Evolutionary conservation across 2,329 filamentous ascomycete species (phyloP), one percentile per base, ranked within the genome.

Genomic region (Claviceps pusilla): DNA sequence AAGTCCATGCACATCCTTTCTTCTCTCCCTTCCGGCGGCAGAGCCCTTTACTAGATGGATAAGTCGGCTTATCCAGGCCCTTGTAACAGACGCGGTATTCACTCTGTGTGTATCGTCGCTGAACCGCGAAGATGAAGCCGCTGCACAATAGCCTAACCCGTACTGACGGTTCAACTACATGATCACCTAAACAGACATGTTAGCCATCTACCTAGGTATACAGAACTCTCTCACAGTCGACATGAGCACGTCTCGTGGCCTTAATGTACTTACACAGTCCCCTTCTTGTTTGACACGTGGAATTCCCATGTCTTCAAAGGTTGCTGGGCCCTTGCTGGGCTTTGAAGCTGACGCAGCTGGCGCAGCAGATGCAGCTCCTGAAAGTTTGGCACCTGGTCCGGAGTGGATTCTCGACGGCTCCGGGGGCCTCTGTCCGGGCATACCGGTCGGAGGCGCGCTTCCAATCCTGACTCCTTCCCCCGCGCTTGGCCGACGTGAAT

Each of bases 281-380:
- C 80, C 80, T n/a, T 95, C 87, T 57, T 84, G 79, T 69, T 93
- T 90, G 50, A 77, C 83, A 63, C 83, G 79, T 7, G 89, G 88
- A 62, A 98, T 91, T 43, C 93, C 93, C 93, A 98, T 98, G 66
- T 94, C 90, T 66, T 96, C 91, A 68, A 98, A 98, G 0, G 93
- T 97, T 62, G 93, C 88, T 1, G 93, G 91, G 11, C 91, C 93
- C 65, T 89, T 87, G 51, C 72, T 70, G 3, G 69, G 66, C n/a
- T 69, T 67, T 47, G 68, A 61, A n/a, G 64, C 16, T 61, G 28
- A 63, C 60, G 24, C 60, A n/a, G 68, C 61, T 46, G 65, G 24
- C 24, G 24, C 24, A n/a, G 64, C 16, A 61, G 28, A 62, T 60
- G 24, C 60, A 16, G 68, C 61, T 46, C 65, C 61, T 56, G 62